Conservation (phyloP, 352 stramenopile genomes). For the Phytophthora capsici region DNA sequence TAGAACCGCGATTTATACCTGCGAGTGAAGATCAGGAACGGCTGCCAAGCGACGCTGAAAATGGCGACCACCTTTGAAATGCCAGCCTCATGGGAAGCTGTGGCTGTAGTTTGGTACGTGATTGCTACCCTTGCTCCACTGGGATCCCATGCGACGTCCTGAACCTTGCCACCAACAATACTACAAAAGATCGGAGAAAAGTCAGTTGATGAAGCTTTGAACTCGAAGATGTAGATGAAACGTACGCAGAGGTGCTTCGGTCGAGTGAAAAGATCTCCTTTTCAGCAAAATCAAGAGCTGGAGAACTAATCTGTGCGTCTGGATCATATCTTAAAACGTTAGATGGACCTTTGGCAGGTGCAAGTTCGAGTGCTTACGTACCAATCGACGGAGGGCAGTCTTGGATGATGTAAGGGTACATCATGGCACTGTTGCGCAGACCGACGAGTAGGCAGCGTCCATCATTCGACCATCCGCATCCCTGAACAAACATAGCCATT, state of each 20-base stretch:
- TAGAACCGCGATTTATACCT: conserved; percentile 34
- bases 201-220: not conserved
- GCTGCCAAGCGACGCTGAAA: conserved; percentile 71
- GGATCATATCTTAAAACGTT: not conserved
- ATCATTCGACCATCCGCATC: conserved; percentile 76
- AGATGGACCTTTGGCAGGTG: not conserved
- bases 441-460: conserved; percentile 73
- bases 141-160: conserved; percentile 76
- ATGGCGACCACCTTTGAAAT: conserved; percentile 69
- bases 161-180: conserved; percentile 64
- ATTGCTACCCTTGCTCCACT: conserved; percentile 69
- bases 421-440: conserved; percentile 54
- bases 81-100: conserved; percentile 28
- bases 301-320: conserved; percentile 81
- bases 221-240: not conserved
- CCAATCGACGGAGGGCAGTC: conserved; percentile 63
- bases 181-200: conserved; percentile 25
- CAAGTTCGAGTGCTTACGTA: conserved; percentile 16
- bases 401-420: conserved; percentile 81
- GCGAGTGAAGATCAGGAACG: conserved; percentile 80
- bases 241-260: conserved; percentile 64
- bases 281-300: conserved; percentile 71
- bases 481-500: conserved; percentile 33
- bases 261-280: conserved; percentile 68
- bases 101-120: conserved; percentile 48